Conservation (phyloP, 2,329 filamentous ascomycete species). For the Aspergillus ruber region DNA sequence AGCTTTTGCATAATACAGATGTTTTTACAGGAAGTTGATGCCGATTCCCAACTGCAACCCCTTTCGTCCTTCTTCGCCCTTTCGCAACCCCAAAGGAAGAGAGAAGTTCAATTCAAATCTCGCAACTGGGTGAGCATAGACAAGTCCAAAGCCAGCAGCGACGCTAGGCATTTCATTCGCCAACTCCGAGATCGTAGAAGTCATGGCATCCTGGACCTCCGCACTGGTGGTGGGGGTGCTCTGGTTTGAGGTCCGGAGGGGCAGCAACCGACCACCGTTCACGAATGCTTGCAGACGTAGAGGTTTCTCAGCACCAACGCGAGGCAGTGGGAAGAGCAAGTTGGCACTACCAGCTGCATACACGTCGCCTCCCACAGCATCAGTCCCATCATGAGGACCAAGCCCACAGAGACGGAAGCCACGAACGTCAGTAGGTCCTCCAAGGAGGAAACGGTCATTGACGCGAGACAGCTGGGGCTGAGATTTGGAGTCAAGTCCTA, state of each 20-base stretch:
- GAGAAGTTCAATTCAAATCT: constrained; percentile 95
- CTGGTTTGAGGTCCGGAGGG: constrained; percentile 55
- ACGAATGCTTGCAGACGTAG: constrained; percentile 84
- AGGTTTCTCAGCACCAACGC: constrained; percentile 72
- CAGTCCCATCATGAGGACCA: constrained; percentile 76
- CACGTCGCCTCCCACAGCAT: constrained; percentile 84
- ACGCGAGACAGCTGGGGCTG: constrained; percentile 65
- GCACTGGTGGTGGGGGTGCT: constrained; percentile 43
- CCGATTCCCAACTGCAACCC: constrained; percentile 93
- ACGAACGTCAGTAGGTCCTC: constrained; percentile 87
- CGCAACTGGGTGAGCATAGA: constrained; percentile 90
- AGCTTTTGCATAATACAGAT: constrained; percentile 7
- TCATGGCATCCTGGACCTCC: constrained; percentile 39
- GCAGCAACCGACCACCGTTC: constrained; percentile 79
- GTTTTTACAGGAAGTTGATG: constrained; percentile 77
- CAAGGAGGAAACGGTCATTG: constrained; percentile 92
- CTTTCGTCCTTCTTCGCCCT: constrained; percentile 81
- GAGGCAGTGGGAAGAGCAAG: constrained; percentile 76
- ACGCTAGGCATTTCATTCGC: constrained; percentile 72
- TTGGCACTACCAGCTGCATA: constrained; percentile 86
- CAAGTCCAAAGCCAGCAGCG: constrained; percentile 79
- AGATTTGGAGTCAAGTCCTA: constrained; percentile 55
- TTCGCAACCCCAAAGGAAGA: constrained; percentile 72
- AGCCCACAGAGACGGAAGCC: constrained; percentile 87
- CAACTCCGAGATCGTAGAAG: constrained; percentile 62